Base-by-base conservation (phyloP, 148 eudicot species). In the Persicaria maculosa region DNA sequence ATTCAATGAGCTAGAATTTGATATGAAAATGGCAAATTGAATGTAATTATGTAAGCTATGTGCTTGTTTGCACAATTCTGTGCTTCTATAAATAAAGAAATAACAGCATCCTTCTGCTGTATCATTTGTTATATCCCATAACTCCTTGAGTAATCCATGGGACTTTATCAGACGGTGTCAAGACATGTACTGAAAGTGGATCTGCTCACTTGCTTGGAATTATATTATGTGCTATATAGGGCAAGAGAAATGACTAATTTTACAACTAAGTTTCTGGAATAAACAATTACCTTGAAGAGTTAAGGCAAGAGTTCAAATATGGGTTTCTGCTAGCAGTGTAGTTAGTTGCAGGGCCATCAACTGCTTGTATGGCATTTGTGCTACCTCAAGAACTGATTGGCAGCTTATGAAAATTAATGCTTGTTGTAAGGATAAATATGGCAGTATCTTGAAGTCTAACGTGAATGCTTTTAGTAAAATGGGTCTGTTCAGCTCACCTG, bases 341-440 rank as follows among this genome's bases (percentile, higher is more conserved):
- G 64, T 43, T 6, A 58, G 36, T 58, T 58, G 11, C 36, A 55
- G 61, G 61, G 8, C 25, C 25, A 17, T 55, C 17, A 55, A 55
- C 25, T 7, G 9, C 44, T 61, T 61, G 44, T 9, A 59, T 9
- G 43, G 15, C 67, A 59, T 25, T 25, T 25, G 43, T 22, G 19
- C 43, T 25, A 11, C 67, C 67, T 9, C 67, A 59, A 6, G 67
- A 59, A 25, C 12, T 25, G 43, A 22, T 59, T 59, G 67, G 43
- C 43, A 59, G 43, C 67, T 59, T 8, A 36, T 36, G 70, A 65
- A 65, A 65, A 36, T 65, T 40, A 65, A 43, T 65, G 46, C 70
- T 43, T 65, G 46, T 36, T 65, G 11, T 65, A 14, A 65, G 70
- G 8, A 65, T 20, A 65, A 62, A 57, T 9, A 9, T 6, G 1